Base-by-base conservation (phyloP, 2,329 filamentous ascomycete species). In the Talaromyces piceae region DNA sequence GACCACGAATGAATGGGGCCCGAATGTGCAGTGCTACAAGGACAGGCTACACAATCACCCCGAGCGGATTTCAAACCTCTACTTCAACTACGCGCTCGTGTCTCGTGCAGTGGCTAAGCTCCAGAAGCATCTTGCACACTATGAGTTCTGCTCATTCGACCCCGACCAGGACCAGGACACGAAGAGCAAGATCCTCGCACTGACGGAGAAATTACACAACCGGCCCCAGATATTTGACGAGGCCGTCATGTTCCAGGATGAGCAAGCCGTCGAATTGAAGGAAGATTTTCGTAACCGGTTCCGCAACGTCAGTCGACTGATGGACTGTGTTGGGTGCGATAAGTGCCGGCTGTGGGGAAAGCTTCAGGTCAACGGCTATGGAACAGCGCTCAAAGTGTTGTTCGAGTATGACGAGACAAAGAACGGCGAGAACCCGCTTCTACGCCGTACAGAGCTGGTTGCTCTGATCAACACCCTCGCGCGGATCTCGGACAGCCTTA, bases 301-400 rank as follows among this genome's bases (percentile, higher is more conserved):
- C 78, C 84, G 93, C 65, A 98, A 98, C 66, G 88, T 98, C 55
- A 95, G 88, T 67, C 84, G 93, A 37, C 79, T 97, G 57, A 98
- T 98, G 93, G 93, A 98, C 69, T 98, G 93, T 60, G 91, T 97
- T 18, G 93, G 93, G 41, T 98, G 93, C 69, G 93, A 98, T 73
- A 98, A 98, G 74, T 98, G 93, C 72, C 84, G 93, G 7, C 82
- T 98, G 2, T 98, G 93, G 93, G 93, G 93, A 45, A 98, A 98
- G 72, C 73, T 98, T 31, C 93, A 98, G 72, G 95, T 90, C 0
- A 87, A 88, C 11, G 93, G 93, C 2, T 97, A 96, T 65, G 93
- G 93, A 46, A 89, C 93, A 0, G 93, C 93, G 0, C 75, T 98
- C 56, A 98, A 98, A 72, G 86, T 98, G 4, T 78, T 98, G 1